Conservation (phyloP, 2,329 filamentous ascomycete species). For the Verticillium nonalfalfae region DNA sequence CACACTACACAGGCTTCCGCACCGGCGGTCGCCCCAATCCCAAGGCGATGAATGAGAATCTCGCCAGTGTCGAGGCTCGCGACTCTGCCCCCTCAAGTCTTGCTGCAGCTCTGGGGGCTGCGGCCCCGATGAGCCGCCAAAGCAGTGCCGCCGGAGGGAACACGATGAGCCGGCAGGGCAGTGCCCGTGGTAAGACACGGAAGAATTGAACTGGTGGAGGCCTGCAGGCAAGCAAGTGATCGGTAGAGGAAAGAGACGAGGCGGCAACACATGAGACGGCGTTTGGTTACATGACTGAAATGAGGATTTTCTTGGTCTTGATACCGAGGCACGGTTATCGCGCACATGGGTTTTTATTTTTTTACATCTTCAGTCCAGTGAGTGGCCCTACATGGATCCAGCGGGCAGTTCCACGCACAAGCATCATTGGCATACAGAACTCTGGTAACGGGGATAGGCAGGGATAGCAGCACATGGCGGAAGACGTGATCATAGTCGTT, state of each 20-base stretch:
- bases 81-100: constrained; percentile 33
- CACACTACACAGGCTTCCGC: constrained; percentile 41
- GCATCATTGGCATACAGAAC: neutral
- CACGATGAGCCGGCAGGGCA: constrained; percentile 51
- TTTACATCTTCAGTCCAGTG: neutral
- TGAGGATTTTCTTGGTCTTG: neutral
- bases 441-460: neutral
- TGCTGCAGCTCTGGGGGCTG: constrained; percentile 23
- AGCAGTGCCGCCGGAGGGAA: constrained; percentile 46
- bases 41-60: constrained; percentile 41
- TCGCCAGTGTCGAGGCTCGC: constrained; percentile 40
- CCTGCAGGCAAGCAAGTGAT: neutral
- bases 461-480: neutral
- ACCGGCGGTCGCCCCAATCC: constrained; percentile 38
- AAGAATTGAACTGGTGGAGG: constrained; percentile 17
- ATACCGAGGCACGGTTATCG: neutral
- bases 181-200: constrained; percentile 39
- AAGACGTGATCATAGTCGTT: neutral
- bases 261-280: neutral
- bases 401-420: neutral
- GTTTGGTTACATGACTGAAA: neutral
- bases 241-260: neutral
- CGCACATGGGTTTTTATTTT: too few relatives aligned
- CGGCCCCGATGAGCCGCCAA: constrained; percentile 48
- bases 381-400: neutral